A percentile compares a stretch with the other conserved stretches of the same genome.
Evolutionary conservation across 2,329 filamentous ascomycete species (phyloP).

Genomic region (Fusarium sp.): DNA sequence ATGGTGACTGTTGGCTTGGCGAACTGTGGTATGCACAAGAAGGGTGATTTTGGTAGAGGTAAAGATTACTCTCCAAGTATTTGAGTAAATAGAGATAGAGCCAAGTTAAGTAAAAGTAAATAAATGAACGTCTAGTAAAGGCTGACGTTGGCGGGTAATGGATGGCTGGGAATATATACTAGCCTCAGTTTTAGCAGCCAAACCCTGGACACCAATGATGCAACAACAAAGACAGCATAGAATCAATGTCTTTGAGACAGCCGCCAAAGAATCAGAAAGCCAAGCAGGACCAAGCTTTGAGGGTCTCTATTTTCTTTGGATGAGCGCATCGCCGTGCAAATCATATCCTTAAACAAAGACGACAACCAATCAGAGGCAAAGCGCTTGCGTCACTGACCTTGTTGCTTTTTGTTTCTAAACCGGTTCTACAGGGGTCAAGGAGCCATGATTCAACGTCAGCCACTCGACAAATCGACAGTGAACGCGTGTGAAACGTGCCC

Average conservation of each 20-base stretch:
- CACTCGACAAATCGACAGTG: conserved; percentile 24
- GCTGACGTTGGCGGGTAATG: conserved; percentile 17
- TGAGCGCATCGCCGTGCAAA: conserved; percentile 42
- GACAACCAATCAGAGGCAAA: conserved; percentile 13
- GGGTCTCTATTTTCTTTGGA: conserved; percentile 24
- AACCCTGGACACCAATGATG: conserved; percentile 28
- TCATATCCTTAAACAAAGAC: conserved; percentile 38
- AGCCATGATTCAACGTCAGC: conserved; percentile 18
- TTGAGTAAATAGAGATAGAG: background rate
- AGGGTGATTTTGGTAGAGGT: background rate
- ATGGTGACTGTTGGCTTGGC: conserved; percentile 19
- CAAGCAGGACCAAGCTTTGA: conserved; percentile 8
- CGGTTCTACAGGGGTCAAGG: conserved; percentile 30
- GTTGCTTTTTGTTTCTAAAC: conserved; percentile 28
- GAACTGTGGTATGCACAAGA: conserved; percentile 6
- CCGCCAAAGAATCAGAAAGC: conserved; percentile 16
- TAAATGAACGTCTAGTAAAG: conserved; percentile 18
- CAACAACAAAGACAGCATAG: conserved; percentile 8
- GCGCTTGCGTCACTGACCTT: conserved; percentile 38
- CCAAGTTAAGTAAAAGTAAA: conserved; percentile 3
- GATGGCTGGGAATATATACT: conserved; percentile 31
- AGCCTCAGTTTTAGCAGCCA: background rate
- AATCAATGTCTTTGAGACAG: conserved; percentile 4
- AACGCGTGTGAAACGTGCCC: conserved; percentile 33
- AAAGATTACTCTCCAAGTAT: background rate